Base-by-base conservation (phyloP, 2,329 filamentous ascomycete species). In the Periconia sp. region DNA sequence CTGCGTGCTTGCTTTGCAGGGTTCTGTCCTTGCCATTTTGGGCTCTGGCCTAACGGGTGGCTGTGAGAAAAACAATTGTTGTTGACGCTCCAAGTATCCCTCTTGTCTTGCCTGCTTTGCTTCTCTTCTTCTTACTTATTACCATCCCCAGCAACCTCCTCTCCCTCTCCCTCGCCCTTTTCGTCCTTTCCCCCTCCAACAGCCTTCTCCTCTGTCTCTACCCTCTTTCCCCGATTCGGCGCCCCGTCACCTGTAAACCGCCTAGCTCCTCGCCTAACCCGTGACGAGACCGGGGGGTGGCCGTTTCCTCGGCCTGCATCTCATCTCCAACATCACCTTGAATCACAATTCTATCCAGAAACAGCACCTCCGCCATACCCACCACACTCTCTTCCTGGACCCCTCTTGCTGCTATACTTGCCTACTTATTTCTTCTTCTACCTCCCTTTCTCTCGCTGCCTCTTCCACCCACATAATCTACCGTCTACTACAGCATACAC, bases 131-230 rank as follows among this genome's bases (percentile, higher is more conserved):
- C 43, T 33, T n/a, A 8, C 10, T 15, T 27, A 9, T 13, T 44
- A 13, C 52, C 17, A 19, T 54, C 40, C 60, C 55, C 62, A 27
- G 5, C 23, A 27, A 27, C 23, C 23, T 27, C 23, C 56, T 43
- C 57, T 35, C 41, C 13, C 41, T 18, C 14, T 20, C 18, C 7
- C 42, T 23, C 18, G 18, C 15, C 10, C 20, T 44, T 13, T 13
- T 44, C 42, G 41, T 11, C 41, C 18, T 45, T n/a, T 31, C 14
- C 11, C 10, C 23, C 42, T 7, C 43, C 43, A 45, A 30, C 9
- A 11, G 3, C 7, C 15, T 30, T 37, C 41, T 35, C 35, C 41
- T 45, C 42, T 33, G 44, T 49, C 18, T 19, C 17, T 50, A n/a
- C 45, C 27, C 27, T 41, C 31, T 47, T 33, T 30, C 23, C 43